A percentile compares a stretch with the other conserved stretches of the same genome.
phyloP scores from a whole-genome alignment of 2,329 filamentous ascomycete species.

The Magnaporthiopsis rhizophila region DNA sequence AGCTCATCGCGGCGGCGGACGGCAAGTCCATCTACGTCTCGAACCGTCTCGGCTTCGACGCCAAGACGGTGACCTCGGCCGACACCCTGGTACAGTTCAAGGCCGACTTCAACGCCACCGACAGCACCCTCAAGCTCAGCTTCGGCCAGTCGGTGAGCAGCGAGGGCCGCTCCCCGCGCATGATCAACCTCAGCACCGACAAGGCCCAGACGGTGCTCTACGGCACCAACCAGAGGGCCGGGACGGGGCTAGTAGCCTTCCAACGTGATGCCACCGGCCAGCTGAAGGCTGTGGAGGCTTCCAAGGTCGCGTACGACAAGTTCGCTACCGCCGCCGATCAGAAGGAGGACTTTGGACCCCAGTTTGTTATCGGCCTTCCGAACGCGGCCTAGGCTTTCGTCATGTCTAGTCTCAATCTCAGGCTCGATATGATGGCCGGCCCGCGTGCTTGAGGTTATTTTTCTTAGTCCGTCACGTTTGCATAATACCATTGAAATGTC shows the following conservation, averaged over 20 bases:
- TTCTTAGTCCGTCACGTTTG: too few species aligned
- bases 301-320: conserved; percentile 1
- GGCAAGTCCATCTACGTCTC: conserved; percentile 40
- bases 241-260: conserved; percentile 31
- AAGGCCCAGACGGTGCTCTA: conserved; percentile 27
- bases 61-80: conserved; percentile 28
- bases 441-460: too few species aligned
- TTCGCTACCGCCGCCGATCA: not conserved
- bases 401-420: too few species aligned
- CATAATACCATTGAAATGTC: too few species aligned
- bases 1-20: conserved; percentile 33
- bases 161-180: conserved; percentile 33
- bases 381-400: not conserved
- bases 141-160: conserved; percentile 26
- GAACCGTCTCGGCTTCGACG: conserved; percentile 31
- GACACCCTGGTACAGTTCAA: conserved; percentile 42
- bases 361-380: conserved; percentile 2
- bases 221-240: conserved; percentile 38
- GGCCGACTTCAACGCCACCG: conserved; percentile 14
- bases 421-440: too few species aligned
- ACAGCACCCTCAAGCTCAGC: conserved; percentile 18
- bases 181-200: conserved; percentile 33
- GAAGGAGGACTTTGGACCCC: conserved; percentile 1
- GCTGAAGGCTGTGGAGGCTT: not conserved
- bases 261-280: conserved; percentile 18